These are phyloP conservation scores for Mortierella claussenii DNA, from an alignment of 192 early-diverging fungal species.

Conservation along the genomic window DNA sequence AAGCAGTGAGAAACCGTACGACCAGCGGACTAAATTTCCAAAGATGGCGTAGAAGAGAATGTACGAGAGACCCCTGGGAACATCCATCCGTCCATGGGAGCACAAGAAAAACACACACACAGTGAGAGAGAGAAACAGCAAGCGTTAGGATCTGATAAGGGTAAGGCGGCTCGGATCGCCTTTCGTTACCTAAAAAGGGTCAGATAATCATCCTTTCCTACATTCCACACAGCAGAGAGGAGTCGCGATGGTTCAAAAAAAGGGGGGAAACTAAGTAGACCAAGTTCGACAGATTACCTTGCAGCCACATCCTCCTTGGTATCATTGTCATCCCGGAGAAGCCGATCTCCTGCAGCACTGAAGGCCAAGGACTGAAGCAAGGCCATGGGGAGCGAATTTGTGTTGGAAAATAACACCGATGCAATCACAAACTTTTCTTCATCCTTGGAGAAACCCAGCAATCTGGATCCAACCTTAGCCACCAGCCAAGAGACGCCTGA, in stretches of 20 bases:
- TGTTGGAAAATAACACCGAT: conserved; percentile 76
- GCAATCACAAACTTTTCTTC: conserved; percentile 72
- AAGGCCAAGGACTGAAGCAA: conserved; percentile 69
- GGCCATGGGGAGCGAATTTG: conserved; percentile 79
- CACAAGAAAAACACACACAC: too few relatives aligned
- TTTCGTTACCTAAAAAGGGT: too few relatives aligned
- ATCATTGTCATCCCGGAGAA: conserved; percentile 57
- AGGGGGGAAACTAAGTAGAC: too few relatives aligned
- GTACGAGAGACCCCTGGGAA: conserved; percentile 76
- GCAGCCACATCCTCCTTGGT: conserved; percentile 57
- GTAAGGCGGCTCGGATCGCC: background rate
- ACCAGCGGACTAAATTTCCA: conserved; percentile 83
- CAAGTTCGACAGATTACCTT: conserved; percentile 45
- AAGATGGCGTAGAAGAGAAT: conserved; percentile 84
- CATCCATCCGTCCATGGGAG: too few relatives aligned
- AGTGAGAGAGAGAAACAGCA: too few relatives aligned
- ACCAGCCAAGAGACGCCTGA: conserved; percentile 42
- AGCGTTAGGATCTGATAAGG: conserved; percentile 1
- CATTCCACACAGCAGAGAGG: too few relatives aligned
- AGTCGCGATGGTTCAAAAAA: too few relatives aligned
- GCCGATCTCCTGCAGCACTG: conserved; percentile 57
- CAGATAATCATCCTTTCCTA: too few relatives aligned
- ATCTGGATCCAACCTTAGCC: conserved; percentile 51
- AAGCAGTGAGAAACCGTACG: conserved; percentile 75
- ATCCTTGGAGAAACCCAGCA: conserved; percentile 56